Conservation (phyloP, 2,329 filamentous ascomycete species). For the Camillea tinctor region DNA sequence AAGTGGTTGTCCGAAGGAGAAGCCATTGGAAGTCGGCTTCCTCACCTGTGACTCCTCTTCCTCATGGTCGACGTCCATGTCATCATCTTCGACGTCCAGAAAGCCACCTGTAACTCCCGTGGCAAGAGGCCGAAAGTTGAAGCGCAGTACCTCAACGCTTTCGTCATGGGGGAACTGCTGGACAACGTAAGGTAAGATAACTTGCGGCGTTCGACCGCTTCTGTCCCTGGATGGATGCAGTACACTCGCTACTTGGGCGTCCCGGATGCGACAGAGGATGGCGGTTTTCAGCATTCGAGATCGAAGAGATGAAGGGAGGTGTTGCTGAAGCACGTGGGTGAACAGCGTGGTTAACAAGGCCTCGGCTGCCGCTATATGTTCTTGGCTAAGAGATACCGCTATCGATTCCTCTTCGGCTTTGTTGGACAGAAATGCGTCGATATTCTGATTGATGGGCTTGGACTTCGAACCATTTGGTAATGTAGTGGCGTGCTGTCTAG, state of each 20-base stretch:
- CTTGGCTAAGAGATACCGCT: slow-evolving; percentile 37
- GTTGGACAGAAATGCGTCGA: slow-evolving; percentile 66
- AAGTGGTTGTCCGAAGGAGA: slow-evolving; percentile 25
- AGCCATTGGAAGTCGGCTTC: slow-evolving; percentile 19
- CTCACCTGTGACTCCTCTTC: slow-evolving; percentile 23
- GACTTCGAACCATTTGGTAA: slow-evolving; percentile 40
- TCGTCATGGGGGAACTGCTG: slow-evolving; percentile 61
- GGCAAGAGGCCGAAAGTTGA: slow-evolving; percentile 50
- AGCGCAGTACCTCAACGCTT: slow-evolving; percentile 69
- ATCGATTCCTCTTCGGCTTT: slow-evolving; percentile 34
- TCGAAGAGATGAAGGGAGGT: slow-evolving; percentile 69
- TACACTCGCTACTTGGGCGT: slow-evolving; percentile 78
- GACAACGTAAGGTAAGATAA: slow-evolving; percentile 76
- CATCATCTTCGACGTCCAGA: slow-evolving; percentile 38
- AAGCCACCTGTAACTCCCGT: slow-evolving; percentile 28
- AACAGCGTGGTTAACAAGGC: slow-evolving; percentile 63
- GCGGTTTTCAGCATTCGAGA: slow-evolving; percentile 78
- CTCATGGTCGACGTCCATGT: slow-evolving; percentile 32
- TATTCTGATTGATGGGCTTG: slow-evolving; percentile 56
- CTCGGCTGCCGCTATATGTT: slow-evolving; percentile 56
- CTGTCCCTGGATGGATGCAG: slow-evolving; percentile 71
- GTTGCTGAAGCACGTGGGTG: slow-evolving; percentile 60
- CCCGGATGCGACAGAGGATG: slow-evolving; percentile 66
- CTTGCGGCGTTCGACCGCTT: slow-evolving; percentile 64
- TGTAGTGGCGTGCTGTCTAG: slow-evolving; percentile 30